Evolutionary conservation across 1,139 yeast species (phyloP), one percentile per base, ranked within the genome.

Genomic region (Ogataea hybrid): DNA sequence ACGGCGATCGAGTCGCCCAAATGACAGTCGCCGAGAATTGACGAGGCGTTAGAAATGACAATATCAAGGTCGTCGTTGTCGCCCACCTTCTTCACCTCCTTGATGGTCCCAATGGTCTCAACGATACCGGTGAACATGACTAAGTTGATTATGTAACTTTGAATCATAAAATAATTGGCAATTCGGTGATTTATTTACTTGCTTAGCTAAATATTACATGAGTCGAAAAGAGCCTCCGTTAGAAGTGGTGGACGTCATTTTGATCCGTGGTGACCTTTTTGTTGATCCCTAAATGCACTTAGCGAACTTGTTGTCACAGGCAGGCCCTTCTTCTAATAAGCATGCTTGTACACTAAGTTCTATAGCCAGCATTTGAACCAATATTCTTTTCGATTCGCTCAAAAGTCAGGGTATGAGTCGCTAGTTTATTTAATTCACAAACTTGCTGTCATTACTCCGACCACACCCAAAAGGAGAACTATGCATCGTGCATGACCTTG

Each of bases 41-140:
- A 64, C 0, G 72, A 59, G 29, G 92, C 86, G 47, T 85, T 79
- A 2, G 71, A 70, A 37, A 92, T 77, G 3, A 79, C 75, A 37
- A 87, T 61, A 0, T 95, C 79, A 3, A 81, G 29, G 21, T 39
- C 42, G 12, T 29, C 42, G 25, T 34, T 33, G 9, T 33, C 27
- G 8, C 42, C 42, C 3, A 39, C 42, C 18, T 25, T 33, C 6
- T 4, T 25, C 11, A 34, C 34, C 47, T 73, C 78, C 18, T 65
- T 47, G 3, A 82, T 79, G 11, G 72, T 73, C 14, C 97, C 98
- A 22, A 89, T 79, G 27, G 73, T 73, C 63, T 92, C 98, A 6
- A 92, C 94, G 41, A 92, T 79, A 28, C 98, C 98, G 0, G 98
- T 92, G 58, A 92, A 92, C 98, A 92, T 92, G 33, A 23, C 25